Evolutionary conservation across 192 early-diverging fungal genomes (phyloP), one percentile per base, ranked within the genome.

Genomic region (Gryganskiella cystojenkinii): DNA sequence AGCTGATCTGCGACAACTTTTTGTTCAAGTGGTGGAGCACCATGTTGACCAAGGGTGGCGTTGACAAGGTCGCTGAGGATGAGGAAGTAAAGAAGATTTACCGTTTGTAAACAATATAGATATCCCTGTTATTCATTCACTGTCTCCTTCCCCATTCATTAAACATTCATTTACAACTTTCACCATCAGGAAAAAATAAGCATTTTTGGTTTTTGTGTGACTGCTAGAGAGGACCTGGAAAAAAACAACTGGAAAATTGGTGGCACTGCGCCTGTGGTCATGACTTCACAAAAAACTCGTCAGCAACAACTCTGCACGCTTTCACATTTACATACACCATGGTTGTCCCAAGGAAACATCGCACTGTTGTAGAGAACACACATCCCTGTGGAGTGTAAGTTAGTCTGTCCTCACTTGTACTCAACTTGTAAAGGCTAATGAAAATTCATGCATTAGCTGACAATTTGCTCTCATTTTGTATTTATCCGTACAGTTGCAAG

Each of bases 11-110:
- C 56, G 87, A 93, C 24, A 91, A 89, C 67, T 99, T 97, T 73
- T 79, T 99, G 71, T 99, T 95, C 86, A 89, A 91, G 66, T 99
- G 98, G 98, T 99, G 98, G 98, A 90, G 90, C 64, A 85, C 90
- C 33, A 84, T 99, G 71, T 37, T 69, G 45, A 55, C 30, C 5
- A 47, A 78, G 31, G 74, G 74, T 47, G 50, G 43, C 58, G 74
- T 78, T 30, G 66, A 46, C 54, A 78, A 78, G 74, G 74, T 78
- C 44, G 74, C 67, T 19, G 42, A 24, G 9, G 2, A 54, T 19
- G 67, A 78, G 20, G 74, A 78, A 49, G 50, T 60, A 9, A 61
- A 69, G 56, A 55, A 78, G 67, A 69, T 78, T 45, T 78, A 68
- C 67, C 74, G 74, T 28, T 50, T 78, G 8, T 78, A 69, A 57